Evolutionary conservation across 129 eudicot species (phyloP).

Genomic region (Flaveria sonorensis): DNA sequence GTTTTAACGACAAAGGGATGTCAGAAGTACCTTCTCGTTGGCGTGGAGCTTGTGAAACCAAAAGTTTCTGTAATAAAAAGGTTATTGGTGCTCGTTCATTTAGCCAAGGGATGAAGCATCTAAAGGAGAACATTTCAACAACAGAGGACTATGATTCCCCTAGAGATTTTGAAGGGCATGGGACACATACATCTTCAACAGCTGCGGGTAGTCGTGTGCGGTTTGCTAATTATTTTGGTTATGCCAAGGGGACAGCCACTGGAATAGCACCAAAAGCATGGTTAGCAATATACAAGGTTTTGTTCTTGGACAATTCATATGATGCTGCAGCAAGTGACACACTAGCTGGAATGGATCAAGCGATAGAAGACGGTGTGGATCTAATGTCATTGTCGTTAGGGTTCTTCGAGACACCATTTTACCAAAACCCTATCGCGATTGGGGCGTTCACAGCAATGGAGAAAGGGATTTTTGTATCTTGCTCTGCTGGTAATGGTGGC

Average conservation of each 20-base stretch:
- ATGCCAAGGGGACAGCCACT: constrained; percentile 50
- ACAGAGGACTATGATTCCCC: constrained; percentile 55
- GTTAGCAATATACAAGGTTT: constrained; percentile 59
- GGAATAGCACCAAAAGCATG: constrained; percentile 64
- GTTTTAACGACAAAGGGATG: constrained; percentile 52
- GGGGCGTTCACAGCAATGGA: constrained; percentile 59
- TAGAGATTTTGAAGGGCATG: constrained; percentile 51
- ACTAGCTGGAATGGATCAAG: constrained; percentile 58
- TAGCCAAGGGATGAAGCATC: constrained; percentile 49
- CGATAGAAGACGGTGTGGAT: constrained; percentile 56
- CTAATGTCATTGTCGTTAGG: constrained; percentile 54
- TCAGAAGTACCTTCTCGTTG: constrained; percentile 50
- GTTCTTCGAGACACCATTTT: constrained; percentile 36
- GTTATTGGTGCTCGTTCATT: constrained; percentile 54
- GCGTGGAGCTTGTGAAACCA: constrained; percentile 49
- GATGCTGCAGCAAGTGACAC: constrained; percentile 56
- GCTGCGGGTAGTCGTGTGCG: constrained; percentile 45
- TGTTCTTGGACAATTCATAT: constrained; percentile 34
- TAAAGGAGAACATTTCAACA: constrained; percentile 26
- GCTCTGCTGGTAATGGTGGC: constrained; percentile 53
- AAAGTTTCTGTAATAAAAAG: constrained; percentile 42
- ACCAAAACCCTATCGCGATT: constrained; percentile 45
- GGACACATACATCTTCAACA: constrained; percentile 56
- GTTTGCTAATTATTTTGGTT: constrained; percentile 42
- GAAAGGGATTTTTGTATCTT: constrained; percentile 53